A percentile compares a stretch with the other conserved stretches of the same genome.
phyloP scores from a whole-genome alignment of 164 flowering plant genomes.

The Tetracentron sinense region DNA sequence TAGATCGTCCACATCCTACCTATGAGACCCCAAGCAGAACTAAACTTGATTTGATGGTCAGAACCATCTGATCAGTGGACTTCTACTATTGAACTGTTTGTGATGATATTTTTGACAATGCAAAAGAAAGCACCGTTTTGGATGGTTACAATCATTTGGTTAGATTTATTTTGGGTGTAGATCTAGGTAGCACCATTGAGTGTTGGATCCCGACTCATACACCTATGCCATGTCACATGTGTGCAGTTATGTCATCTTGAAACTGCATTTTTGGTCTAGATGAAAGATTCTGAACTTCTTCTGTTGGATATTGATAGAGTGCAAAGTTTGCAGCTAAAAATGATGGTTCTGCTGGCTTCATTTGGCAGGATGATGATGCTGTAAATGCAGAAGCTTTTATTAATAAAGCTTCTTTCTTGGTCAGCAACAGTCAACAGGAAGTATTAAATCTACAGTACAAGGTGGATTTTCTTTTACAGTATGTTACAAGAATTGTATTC shows the following conservation, averaged over 20 bases:
- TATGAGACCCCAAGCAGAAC: background rate
- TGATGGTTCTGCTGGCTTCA: conserved; percentile 4
- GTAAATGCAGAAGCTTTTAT: conserved; percentile 96
- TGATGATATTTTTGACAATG: background rate
- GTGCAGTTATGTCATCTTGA: background rate
- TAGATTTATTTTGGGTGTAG: background rate
- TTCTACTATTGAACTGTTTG: too few relatives aligned
- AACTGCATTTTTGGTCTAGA: background rate
- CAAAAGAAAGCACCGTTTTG: background rate
- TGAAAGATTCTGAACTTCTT: background rate
- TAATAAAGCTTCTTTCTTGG: conserved; percentile 91
- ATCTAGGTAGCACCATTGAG: background rate
- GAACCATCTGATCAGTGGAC: background rate
- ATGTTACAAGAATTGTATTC: background rate
- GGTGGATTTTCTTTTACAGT: conserved; percentile 34
- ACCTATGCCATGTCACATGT: background rate
- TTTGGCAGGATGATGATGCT: conserved; percentile 94
- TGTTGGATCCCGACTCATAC: background rate
- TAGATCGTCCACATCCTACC: too few relatives aligned
- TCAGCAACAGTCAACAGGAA: conserved; percentile 89
- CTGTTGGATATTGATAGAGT: background rate
- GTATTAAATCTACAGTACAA: conserved; percentile 86
- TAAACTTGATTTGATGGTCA: background rate
- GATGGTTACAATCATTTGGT: background rate
- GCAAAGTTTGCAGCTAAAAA: background rate